Evolutionary conservation across 306 rosid species (phyloP).

Genomic region (Pyrus bretschneideri): DNA sequence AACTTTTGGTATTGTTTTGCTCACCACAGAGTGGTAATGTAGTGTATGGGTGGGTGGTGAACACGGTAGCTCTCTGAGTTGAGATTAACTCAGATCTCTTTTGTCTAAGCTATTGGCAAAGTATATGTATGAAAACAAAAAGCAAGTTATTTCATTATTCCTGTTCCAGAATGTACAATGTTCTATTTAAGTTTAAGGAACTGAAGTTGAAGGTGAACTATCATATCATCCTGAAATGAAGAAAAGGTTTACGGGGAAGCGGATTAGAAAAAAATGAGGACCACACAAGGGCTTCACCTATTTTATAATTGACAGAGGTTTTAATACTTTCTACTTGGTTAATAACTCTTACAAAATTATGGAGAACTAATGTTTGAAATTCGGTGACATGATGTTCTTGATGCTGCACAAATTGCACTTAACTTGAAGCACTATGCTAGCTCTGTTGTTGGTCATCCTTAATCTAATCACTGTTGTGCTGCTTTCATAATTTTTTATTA

Average conservation of each 20-base stretch:
- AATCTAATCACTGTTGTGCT: constrained; percentile 2
- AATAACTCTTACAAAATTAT: not conserved
- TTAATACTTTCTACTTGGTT: not conserved
- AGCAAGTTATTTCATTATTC: not conserved
- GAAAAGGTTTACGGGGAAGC: not conserved
- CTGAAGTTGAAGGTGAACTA: not conserved
- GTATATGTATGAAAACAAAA: not conserved
- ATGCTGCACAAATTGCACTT: not conserved
- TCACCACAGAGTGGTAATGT: not conserved
- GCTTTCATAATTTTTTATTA: constrained; percentile 3
- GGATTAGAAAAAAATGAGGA: not conserved
- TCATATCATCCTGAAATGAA: not conserved
- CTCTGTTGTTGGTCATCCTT: constrained; percentile 1
- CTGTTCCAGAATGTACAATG: not conserved
- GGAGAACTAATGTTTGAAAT: not conserved
- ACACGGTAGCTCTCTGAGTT: not conserved
- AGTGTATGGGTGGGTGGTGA: not conserved
- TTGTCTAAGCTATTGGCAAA: not conserved
- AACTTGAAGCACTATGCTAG: not conserved
- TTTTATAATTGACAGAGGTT: not conserved
- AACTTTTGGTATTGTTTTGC: not conserved
- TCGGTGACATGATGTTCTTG: not conserved
- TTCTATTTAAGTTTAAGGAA: not conserved
- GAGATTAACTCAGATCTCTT: not conserved
- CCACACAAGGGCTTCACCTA: not conserved